Conservation (phyloP, 2,329 filamentous ascomycete genomes). For the Cercospora zeina region DNA sequence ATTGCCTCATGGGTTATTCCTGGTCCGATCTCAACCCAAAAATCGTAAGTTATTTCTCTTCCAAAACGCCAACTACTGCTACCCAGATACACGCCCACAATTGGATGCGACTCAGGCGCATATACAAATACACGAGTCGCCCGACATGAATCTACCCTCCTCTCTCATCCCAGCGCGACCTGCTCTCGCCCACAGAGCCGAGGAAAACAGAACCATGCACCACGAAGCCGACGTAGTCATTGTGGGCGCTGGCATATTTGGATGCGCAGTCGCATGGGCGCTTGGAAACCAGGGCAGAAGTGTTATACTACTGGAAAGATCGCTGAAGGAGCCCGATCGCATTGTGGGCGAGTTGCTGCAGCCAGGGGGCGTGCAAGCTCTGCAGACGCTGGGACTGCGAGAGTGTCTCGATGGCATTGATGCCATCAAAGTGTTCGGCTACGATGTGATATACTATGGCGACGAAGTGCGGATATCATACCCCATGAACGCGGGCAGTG, state of each 20-base stretch:
- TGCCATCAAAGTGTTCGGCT: constrained; percentile 76
- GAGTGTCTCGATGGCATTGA: constrained; percentile 89
- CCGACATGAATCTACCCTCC: constrained; percentile 16
- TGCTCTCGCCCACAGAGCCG: constrained; percentile 26
- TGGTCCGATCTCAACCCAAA: not conserved
- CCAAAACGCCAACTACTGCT: not conserved
- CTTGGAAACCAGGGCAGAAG: constrained; percentile 86
- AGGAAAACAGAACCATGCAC: constrained; percentile 53
- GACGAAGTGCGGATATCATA: constrained; percentile 76
- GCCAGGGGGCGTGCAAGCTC: constrained; percentile 80
- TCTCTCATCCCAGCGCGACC: constrained; percentile 18
- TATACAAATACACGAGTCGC: constrained; percentile 12
- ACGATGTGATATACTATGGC: constrained; percentile 81
- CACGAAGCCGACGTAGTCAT: constrained; percentile 80
- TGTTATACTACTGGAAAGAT: constrained; percentile 85
- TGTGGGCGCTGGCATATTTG: constrained; percentile 86
- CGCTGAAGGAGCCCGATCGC: constrained; percentile 86
- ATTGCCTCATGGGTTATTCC: constrained; percentile 7
- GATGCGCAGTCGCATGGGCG: constrained; percentile 80
- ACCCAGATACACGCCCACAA: not conserved
- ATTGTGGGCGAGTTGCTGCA: constrained; percentile 96
- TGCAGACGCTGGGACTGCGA: constrained; percentile 75
- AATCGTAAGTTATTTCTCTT: constrained; percentile 10
- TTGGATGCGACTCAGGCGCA: constrained; percentile 9
- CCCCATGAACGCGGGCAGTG: constrained; percentile 58